Evolutionary conservation across 805 yeast species (phyloP), one percentile per base, ranked within the genome.

Genomic region (Citeromyces matritensis): DNA sequence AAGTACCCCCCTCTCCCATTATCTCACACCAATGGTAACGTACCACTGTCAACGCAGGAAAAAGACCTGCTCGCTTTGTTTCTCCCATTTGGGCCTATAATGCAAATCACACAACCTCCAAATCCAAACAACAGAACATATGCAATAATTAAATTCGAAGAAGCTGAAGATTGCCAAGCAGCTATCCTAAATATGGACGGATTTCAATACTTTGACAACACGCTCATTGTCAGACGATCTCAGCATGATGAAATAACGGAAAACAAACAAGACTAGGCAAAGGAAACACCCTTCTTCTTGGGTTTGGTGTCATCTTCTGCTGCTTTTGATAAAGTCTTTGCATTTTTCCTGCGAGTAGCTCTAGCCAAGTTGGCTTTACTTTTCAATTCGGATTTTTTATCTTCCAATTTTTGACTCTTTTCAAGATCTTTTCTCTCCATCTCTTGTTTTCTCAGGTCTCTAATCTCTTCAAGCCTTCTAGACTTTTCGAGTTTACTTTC

Each of bases 401-500:
- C 70, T 39, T 84, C 93, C 27, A 85, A 53, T 48, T 76, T 76
- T 34, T 62, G 66, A 37, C 63, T 57, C 57, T 84, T 83, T 23
- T 58, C 72, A 33, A 67, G 66, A 43, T 88, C 95, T 48, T 77
- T 79, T 49, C 78, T 62, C 49, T 88, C 96, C 39, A 88, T 70
- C 51, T 91, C 97, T 54, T 76, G 65, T 45, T 83, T 72, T 58
- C 80, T 83, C 40, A 84, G 60, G 28, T 84, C 95, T 47, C 98
- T 68, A 36, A 88, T 70, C 42, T 82, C 94, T 53, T 88, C 96
- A 30, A 91, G 62, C 53, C 94, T 75, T 47, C 82, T 72, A 1
- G 94, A 76, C 48, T 82, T 83, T 48, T 88, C 98, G 35, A 91
- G 60, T 54, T 85, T 91, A 42, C 94, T 79, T 46, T 86, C 95